phyloP scores from a whole-genome alignment of 352 stramenopile genomes.

The Hyphochytrium catenoides region DNA sequence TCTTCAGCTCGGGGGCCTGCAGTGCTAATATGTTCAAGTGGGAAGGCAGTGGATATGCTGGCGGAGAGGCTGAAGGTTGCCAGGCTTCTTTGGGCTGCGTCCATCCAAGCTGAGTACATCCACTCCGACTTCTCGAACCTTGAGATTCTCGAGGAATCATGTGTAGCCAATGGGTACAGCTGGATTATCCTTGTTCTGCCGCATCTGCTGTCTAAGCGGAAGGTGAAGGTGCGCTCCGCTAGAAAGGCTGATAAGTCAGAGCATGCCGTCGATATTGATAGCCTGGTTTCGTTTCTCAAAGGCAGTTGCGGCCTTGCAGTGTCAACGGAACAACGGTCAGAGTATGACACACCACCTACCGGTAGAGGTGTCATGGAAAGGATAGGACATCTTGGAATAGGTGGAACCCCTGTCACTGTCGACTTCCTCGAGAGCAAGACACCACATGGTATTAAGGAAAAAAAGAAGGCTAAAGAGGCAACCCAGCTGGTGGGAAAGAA shows the following conservation, averaged over 20 bases:
- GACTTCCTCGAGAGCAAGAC: too few species aligned
- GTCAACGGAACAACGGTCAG: background rate
- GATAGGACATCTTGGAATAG: too few species aligned
- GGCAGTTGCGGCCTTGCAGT: background rate
- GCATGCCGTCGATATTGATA: conserved; percentile 25
- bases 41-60: conserved; percentile 36
- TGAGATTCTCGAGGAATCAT: conserved; percentile 56
- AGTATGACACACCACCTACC: background rate
- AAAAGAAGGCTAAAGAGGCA: too few species aligned
- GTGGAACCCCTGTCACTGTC: too few species aligned
- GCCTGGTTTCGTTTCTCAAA: conserved; percentile 31
- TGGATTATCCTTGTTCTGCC: conserved; percentile 65
- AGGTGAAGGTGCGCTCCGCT: conserved; percentile 45
- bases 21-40: conserved; percentile 43
- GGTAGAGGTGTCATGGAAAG: conserved; percentile 1
- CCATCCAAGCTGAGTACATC: conserved; percentile 45
- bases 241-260: conserved; percentile 37
- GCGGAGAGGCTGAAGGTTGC: conserved; percentile 49
- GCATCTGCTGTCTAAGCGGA: conserved; percentile 57
- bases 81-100: conserved; percentile 33
- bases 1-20: conserved; percentile 17
- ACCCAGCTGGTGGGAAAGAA: too few species aligned
- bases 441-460: too few species aligned
- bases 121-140: conserved; percentile 45
- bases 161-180: conserved; percentile 31